These are phyloP conservation scores for Fistulifera solaris DNA, from an alignment of 108 stramenopile species.

Conservation along the genomic window DNA sequence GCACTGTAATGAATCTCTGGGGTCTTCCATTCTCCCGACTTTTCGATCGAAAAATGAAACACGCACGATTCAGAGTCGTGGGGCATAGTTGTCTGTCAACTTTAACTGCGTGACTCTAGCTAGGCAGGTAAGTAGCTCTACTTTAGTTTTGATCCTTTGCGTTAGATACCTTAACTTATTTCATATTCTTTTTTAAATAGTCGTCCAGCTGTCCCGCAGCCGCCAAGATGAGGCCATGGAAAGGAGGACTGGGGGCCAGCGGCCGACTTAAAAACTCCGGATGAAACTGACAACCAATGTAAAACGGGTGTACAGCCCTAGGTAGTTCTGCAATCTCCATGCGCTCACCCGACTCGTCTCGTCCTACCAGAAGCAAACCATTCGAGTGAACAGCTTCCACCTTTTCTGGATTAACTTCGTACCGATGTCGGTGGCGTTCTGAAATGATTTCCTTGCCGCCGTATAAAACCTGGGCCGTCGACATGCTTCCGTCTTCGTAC, in stretches of 20 bases:
- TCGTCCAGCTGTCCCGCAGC: constrained; percentile 61
- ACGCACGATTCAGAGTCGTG: too few species aligned
- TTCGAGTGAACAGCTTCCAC: constrained; percentile 69
- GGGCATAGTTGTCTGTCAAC: too few species aligned
- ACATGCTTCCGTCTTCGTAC: constrained; percentile 30
- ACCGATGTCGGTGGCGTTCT: constrained; percentile 98
- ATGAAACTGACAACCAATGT: constrained; percentile 98
- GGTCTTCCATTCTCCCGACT: too few species aligned
- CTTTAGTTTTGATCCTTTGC: too few species aligned
- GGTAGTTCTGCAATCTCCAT: constrained; percentile 99
- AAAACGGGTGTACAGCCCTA: constrained; percentile 83
- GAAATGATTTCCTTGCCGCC: constrained; percentile 48
- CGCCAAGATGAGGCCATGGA: constrained; percentile 91
- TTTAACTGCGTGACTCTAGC: too few species aligned
- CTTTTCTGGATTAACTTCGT: constrained; percentile 97
- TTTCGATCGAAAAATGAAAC: too few species aligned
- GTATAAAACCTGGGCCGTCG: constrained; percentile 66
- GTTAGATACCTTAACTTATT: not conserved
- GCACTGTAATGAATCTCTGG: too few species aligned
- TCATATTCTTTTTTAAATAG: constrained; percentile 20
- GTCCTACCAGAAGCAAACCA: constrained; percentile 92
- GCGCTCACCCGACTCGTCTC: constrained; percentile 84
- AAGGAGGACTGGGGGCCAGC: constrained; percentile 90
- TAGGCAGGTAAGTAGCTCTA: too few species aligned
- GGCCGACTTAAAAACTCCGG: constrained; percentile 98